Percentiles rank a stretch among this genome's conserved stretches.
Evolutionary conservation across 805 yeast species (phyloP).

Genomic region (Lipomyces chichibuensis): DNA sequence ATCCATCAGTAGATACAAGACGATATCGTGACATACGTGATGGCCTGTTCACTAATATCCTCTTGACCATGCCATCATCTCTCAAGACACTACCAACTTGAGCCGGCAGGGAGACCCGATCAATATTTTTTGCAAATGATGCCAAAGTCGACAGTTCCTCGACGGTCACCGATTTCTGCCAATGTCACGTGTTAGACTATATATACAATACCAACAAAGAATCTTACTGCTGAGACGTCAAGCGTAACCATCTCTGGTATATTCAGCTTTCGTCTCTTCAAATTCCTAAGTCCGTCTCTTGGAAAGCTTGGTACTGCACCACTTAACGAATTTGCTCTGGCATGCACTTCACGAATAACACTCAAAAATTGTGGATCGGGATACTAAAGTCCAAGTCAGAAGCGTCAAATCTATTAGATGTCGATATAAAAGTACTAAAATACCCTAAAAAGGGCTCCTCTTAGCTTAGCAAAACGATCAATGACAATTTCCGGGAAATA

Average conservation of each 20-base stretch:
- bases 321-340: neutral
- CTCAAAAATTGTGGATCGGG: slow-evolving; percentile 19
- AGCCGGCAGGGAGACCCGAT: slow-evolving; percentile 24
- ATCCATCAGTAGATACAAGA: neutral
- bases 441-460: slow-evolving; percentile 20
- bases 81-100: slow-evolving; percentile 30
- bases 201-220: neutral
- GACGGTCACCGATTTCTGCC: slow-evolving; percentile 17
- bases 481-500: slow-evolving; percentile 28
- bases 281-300: slow-evolving; percentile 9
- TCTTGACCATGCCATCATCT: slow-evolving; percentile 22
- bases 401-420: neutral
- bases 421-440: neutral
- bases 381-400: slow-evolving; percentile 1
- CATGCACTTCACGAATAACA: slow-evolving; percentile 8
- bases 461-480: slow-evolving; percentile 9
- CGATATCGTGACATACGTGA: slow-evolving; percentile 5
- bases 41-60: slow-evolving; percentile 21
- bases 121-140: slow-evolving; percentile 17
- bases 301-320: neutral
- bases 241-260: slow-evolving; percentile 12
- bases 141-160: slow-evolving; percentile 20
- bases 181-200: neutral
- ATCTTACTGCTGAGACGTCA: slow-evolving; percentile 3
- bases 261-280: slow-evolving; percentile 20